Conservation (phyloP, 441 rosid genomes). For the Erodium trifolium region DNA sequence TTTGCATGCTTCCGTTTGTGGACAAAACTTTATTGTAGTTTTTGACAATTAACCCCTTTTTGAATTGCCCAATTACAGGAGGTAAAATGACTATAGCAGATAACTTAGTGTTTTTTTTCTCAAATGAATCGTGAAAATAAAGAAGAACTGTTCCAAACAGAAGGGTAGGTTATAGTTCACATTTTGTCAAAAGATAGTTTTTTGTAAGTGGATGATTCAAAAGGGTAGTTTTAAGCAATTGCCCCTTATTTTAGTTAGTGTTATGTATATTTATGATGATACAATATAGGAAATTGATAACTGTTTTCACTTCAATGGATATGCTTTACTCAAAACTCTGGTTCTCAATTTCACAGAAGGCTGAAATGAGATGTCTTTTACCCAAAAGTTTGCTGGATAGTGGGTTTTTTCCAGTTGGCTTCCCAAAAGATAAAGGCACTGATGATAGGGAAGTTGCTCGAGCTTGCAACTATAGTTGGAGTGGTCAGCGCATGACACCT, state of each 20-base stretch:
- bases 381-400: conserved; percentile 53
- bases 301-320: not conserved
- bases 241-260: not conserved
- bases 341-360: conserved; percentile 43
- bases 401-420: conserved; percentile 48
- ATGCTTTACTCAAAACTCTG: conserved; percentile 11
- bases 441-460: conserved; percentile 19
- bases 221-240: too few relatives aligned
- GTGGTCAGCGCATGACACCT: conserved; percentile 74
- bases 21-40: too few relatives aligned
- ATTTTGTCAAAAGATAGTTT: too few relatives aligned
- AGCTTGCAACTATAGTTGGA: conserved; percentile 69
- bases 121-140: too few relatives aligned
- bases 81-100: too few relatives aligned
- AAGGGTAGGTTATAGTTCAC: too few relatives aligned
- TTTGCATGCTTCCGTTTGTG: too few relatives aligned
- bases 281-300: not conserved
- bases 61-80: too few relatives aligned
- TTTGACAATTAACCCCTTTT: too few relatives aligned
- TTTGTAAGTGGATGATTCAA: too few relatives aligned
- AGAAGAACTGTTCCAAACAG: too few relatives aligned
- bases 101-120: too few relatives aligned
- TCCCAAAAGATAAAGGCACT: conserved; percentile 30
- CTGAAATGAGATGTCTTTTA: conserved; percentile 73
- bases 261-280: not conserved